These are phyloP conservation scores for Lojkania enalia DNA, from an alignment of 2,329 filamentous ascomycete genomes.

Conservation along the genomic window DNA sequence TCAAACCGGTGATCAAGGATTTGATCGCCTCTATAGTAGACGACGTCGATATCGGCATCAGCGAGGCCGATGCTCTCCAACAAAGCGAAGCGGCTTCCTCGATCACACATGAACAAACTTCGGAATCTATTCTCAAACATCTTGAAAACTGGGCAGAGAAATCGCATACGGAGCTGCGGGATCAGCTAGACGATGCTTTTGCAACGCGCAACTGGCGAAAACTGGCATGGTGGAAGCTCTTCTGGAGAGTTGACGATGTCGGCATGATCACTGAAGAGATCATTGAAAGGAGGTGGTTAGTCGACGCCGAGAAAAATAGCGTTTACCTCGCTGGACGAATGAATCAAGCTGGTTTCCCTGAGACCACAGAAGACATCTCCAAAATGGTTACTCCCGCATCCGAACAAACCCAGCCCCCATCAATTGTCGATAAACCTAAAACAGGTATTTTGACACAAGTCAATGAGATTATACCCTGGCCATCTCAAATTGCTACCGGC, in stretches of 20 bases:
- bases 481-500: slow-evolving; percentile 71
- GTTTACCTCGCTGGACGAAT: slow-evolving; percentile 82
- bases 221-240: slow-evolving; percentile 90
- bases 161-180: slow-evolving; percentile 81
- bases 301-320: slow-evolving; percentile 75
- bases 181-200: slow-evolving; percentile 78
- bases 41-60: slow-evolving; percentile 56
- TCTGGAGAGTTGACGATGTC: slow-evolving; percentile 93
- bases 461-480: slow-evolving; percentile 61
- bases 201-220: slow-evolving; percentile 75
- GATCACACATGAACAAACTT: slow-evolving; percentile 49
- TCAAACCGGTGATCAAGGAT: slow-evolving; percentile 67
- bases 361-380: slow-evolving; percentile 17
- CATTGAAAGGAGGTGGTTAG: slow-evolving; percentile 74
- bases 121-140: slow-evolving; percentile 58
- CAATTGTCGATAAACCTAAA: slow-evolving; percentile 13
- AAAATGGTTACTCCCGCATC: background rate
- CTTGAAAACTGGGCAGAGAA: slow-evolving; percentile 75
- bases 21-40: slow-evolving; percentile 70
- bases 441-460: slow-evolving; percentile 31
- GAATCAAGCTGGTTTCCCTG: slow-evolving; percentile 61
- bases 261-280: slow-evolving; percentile 80
- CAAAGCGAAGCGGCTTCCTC: slow-evolving; percentile 38
- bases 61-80: slow-evolving; percentile 52
- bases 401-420: background rate